Evolutionary conservation across 139 green algal species (phyloP), one percentile per base, ranked within the genome.

Genomic region (Cymbomonas tetramitiformis): DNA sequence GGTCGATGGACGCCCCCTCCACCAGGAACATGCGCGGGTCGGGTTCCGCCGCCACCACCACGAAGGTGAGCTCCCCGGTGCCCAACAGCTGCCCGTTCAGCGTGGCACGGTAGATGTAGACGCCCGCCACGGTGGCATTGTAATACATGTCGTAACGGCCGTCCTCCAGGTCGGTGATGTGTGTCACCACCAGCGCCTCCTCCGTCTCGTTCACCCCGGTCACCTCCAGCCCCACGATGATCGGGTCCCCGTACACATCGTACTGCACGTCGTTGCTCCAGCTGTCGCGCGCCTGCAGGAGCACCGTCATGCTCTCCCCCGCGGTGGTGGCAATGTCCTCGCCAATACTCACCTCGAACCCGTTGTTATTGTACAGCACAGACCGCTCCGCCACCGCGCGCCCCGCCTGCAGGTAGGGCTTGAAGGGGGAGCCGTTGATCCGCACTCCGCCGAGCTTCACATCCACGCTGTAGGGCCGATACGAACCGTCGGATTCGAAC

Each of bases 121-220:
- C 10, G 12, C 53, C 53, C 3, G 53, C 33, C 3, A 61, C 9
- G 8, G 12, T 5, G 9, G 33, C 53, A 15, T 10, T 30, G 36
- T 61, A 61, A n/a, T 29, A 61, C 7, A 61, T 30, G 38, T 52
- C 7, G 53, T 43, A 61, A 6, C 53, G 38, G 4, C 26, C 53
- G 53, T 61, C 53, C 4, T 8, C 29, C 10, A 19, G 21, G 19
- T 55, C 21, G 4, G 24, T 9, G 10, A 55, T 30, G 4, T 36
- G 19, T 30, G 24, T 19, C 4, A 8, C 24, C 4, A 6, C 47
- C 4, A 30, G n/a, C 29, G 24, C 19, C 29, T 55, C 47, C 47
- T 30, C 6, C 5, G 6, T 30, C 8, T 15, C 47, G 47, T 29
- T 30, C 4, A 52, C 21, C 26, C 53, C 53, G 6, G 30, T 7